Conservation (phyloP, 176 grass and related monocot genomes). For the Oryza meridionalis region DNA sequence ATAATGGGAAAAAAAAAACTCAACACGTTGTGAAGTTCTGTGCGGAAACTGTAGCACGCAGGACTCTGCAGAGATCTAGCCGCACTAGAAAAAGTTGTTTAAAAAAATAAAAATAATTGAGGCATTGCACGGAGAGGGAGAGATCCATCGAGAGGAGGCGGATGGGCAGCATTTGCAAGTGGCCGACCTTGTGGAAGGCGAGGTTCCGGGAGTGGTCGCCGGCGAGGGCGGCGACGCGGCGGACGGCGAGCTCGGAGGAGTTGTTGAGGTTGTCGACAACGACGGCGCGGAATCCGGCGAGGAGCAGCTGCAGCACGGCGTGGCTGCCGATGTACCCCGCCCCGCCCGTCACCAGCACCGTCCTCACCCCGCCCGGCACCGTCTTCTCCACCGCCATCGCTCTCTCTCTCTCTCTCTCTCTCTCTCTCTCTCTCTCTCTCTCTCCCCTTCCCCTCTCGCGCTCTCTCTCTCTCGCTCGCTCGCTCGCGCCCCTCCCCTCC, state of each 20-base stretch:
- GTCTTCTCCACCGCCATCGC: constrained; percentile 51
- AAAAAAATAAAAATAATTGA: neutral
- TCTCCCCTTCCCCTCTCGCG: neutral
- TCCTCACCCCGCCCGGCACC: constrained; percentile 25
- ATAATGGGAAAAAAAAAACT: neutral
- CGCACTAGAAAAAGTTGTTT: neutral
- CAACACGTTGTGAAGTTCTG: neutral
- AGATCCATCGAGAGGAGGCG: neutral
- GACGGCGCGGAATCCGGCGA: constrained; percentile 60
- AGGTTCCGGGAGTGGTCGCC: constrained; percentile 59
- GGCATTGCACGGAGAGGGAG: neutral
- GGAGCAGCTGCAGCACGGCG: constrained; percentile 78
- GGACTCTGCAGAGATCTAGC: neutral
- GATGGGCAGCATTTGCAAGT: neutral
- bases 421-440: no score
- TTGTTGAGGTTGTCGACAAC: constrained; percentile 83
- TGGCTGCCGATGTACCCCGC: constrained; percentile 93
- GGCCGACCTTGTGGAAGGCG: constrained; percentile 61
- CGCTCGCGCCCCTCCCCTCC: neutral
- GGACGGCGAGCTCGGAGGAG: constrained; percentile 67
- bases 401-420: neutral
- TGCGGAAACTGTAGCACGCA: neutral
- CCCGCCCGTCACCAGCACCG: constrained; percentile 78
- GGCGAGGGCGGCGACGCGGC: constrained; percentile 67
- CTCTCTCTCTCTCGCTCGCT: neutral